Percentiles rank a stretch among this genome's conserved stretches.
These are phyloP conservation scores for Coemansia sp. DNA, from an alignment of 192 early-diverging fungal species.

Conservation along the genomic window DNA sequence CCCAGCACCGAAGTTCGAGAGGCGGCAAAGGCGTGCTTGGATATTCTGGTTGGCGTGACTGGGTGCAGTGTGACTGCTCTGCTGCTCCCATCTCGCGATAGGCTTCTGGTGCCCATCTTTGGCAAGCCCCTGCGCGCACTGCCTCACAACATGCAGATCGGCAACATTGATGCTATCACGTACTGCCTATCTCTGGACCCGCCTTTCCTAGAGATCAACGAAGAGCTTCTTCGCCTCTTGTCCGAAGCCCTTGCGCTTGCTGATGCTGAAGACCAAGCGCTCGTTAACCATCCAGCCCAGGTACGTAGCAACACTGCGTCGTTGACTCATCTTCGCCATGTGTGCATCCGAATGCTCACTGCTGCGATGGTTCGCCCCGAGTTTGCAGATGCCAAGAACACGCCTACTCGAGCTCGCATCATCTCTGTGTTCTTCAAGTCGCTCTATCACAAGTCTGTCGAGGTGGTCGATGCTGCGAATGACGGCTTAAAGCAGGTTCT, in stretches of 20 bases:
- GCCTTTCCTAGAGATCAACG: conserved; percentile 85
- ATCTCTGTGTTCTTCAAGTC: conserved; percentile 98
- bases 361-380: conserved; percentile 90
- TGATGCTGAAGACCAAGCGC: conserved; percentile 96
- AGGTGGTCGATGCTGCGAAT: conserved; percentile 93
- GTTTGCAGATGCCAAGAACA: conserved; percentile 71
- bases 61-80: conserved; percentile 80
- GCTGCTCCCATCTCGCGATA: conserved; percentile 77
- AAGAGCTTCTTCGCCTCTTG: conserved; percentile 85
- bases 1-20: conserved; percentile 85
- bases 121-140: conserved; percentile 94
- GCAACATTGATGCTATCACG: conserved; percentile 97
- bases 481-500: conserved; percentile 79
- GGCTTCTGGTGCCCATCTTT: conserved; percentile 89
- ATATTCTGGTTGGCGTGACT: conserved; percentile 77
- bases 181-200: conserved; percentile 89
- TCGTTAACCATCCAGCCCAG: conserved; percentile 73
- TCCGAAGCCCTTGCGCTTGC: conserved; percentile 90
- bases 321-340: conserved; percentile 84
- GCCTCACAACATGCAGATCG: conserved; percentile 96
- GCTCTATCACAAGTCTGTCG: conserved; percentile 90
- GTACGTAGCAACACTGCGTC: conserved; percentile 80
- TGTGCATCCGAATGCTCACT: conserved; percentile 94
- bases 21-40: conserved; percentile 78
- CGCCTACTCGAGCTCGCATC: conserved; percentile 80